Percentiles rank a stretch among this genome's conserved stretches.
phyloP scores from a whole-genome alignment of 306 rosid genomes.

The Cucurbita maxima region DNA sequence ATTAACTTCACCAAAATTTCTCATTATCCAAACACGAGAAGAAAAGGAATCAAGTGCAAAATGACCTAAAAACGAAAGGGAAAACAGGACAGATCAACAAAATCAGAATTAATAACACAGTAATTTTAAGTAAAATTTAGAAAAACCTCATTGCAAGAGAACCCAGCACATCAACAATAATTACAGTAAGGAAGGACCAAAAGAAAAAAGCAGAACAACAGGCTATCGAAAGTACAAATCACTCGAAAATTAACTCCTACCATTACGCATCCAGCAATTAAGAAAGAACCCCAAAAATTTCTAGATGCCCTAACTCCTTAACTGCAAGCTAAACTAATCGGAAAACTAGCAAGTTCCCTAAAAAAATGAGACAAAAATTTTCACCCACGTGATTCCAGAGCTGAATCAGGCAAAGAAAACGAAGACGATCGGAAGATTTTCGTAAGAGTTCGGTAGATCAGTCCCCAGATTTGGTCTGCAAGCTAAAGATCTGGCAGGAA shows the following conservation, averaged over 20 bases:
- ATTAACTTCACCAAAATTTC: not conserved
- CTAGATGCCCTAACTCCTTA: not conserved
- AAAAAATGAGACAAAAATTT: not conserved
- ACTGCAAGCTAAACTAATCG: not conserved
- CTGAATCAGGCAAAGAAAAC: not conserved
- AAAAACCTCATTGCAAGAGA: not conserved
- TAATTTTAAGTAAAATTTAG: not conserved
- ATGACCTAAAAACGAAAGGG: not conserved
- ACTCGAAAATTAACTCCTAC: not conserved
- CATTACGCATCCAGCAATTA: not conserved
- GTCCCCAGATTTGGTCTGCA: slow-evolving; percentile 20
- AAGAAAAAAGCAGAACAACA: not conserved
- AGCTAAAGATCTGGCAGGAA: slow-evolving; percentile 21
- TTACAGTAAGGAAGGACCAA: not conserved
- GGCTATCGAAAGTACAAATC: not conserved
- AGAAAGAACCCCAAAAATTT: not conserved
- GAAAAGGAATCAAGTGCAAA: not conserved
- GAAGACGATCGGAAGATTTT: slow-evolving; percentile 6
- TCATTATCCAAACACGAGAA: not conserved
- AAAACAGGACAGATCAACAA: not conserved
- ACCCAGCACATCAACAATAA: not conserved
- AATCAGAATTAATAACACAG: not conserved
- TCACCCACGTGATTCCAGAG: not conserved
- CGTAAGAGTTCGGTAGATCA: slow-evolving; percentile 15
- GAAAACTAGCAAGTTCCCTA: not conserved